Conservation (phyloP, 495 filamentous ascomycete genomes). For the Talaromyces adpressus region DNA sequence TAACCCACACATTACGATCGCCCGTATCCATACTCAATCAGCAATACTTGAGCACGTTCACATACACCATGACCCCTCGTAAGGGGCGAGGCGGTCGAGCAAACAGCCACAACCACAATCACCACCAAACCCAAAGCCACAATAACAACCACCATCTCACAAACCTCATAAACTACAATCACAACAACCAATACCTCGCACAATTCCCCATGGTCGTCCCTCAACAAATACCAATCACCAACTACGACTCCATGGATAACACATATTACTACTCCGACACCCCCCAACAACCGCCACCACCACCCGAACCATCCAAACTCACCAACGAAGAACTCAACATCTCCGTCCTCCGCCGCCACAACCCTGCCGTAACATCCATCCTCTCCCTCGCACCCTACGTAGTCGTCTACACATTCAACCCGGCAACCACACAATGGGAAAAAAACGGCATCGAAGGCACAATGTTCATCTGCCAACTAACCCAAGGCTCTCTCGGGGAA, state of each 20-base stretch:
- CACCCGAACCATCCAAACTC: slow-evolving; percentile 27
- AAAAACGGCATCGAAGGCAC: slow-evolving; percentile 72
- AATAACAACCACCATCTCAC: slow-evolving; percentile 23
- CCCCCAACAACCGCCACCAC: slow-evolving; percentile 18
- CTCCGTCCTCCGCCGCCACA: slow-evolving; percentile 67
- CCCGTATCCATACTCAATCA: not conserved
- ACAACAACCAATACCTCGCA: slow-evolving; percentile 11
- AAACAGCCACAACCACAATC: slow-evolving; percentile 19
- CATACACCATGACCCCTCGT: slow-evolving; percentile 22
- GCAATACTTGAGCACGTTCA: not conserved
- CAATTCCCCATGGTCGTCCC: slow-evolving; percentile 16
- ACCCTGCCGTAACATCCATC: slow-evolving; percentile 58
- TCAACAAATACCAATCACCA: slow-evolving; percentile 36
- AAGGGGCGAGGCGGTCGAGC: slow-evolving; percentile 23
- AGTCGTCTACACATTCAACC: slow-evolving; percentile 69
- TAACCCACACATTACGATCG: not conserved
- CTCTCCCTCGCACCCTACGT: slow-evolving; percentile 70
- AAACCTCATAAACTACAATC: slow-evolving; percentile 9
- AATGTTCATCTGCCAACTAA: slow-evolving; percentile 69
- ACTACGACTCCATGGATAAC: slow-evolving; percentile 59
- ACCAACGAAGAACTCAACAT: slow-evolving; percentile 79
- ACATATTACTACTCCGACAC: slow-evolving; percentile 37
- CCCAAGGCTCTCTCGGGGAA: slow-evolving; percentile 30
- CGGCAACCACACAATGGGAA: slow-evolving; percentile 59
- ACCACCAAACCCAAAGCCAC: slow-evolving; percentile 17